Percentiles rank a stretch among this genome's conserved stretches.
These are phyloP conservation scores for Dendrobium officinale DNA, from an alignment of 106 monocot species.

Conservation along the genomic window DNA sequence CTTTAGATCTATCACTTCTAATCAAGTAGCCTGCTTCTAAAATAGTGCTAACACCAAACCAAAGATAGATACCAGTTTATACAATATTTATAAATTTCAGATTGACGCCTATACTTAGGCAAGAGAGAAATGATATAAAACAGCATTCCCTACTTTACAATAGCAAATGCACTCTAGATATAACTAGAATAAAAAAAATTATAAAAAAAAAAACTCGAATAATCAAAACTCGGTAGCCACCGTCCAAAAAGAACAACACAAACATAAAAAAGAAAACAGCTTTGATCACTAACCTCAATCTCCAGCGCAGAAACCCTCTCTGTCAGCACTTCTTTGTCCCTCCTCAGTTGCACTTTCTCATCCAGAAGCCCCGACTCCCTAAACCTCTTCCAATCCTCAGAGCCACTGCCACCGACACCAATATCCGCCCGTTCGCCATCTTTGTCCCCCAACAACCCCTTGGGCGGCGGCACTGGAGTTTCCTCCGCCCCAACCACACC, in stretches of 20 bases:
- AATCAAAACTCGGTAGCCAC: neutral
- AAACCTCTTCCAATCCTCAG: conserved; percentile 37
- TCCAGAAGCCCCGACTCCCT: conserved; percentile 72
- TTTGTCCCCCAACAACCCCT: neutral
- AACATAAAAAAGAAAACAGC: conserved; percentile 1
- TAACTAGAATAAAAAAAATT: conserved; percentile 28
- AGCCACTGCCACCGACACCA: conserved; percentile 4
- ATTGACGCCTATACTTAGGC: neutral
- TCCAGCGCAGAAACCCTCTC: conserved; percentile 13
- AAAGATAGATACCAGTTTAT: neutral
- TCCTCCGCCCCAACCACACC: neutral
- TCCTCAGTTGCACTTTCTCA: conserved; percentile 47
- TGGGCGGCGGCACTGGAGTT: conserved; percentile 11
- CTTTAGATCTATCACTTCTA: neutral
- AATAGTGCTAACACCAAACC: neutral
- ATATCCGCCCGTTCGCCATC: conserved; percentile 3
- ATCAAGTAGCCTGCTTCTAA: neutral
- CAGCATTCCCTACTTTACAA: neutral
- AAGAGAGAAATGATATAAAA: neutral
- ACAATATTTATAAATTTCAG: neutral
- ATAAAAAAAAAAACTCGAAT: conserved; percentile 25
- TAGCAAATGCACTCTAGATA: neutral
- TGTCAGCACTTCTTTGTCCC: conserved; percentile 52
- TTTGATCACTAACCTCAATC: conserved; percentile 12
- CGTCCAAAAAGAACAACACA: neutral